A percentile compares a stretch with the other conserved stretches of the same genome.
phyloP scores from a whole-genome alignment of 805 yeast species.

The Zygosaccharomyces rouxii region DNA sequence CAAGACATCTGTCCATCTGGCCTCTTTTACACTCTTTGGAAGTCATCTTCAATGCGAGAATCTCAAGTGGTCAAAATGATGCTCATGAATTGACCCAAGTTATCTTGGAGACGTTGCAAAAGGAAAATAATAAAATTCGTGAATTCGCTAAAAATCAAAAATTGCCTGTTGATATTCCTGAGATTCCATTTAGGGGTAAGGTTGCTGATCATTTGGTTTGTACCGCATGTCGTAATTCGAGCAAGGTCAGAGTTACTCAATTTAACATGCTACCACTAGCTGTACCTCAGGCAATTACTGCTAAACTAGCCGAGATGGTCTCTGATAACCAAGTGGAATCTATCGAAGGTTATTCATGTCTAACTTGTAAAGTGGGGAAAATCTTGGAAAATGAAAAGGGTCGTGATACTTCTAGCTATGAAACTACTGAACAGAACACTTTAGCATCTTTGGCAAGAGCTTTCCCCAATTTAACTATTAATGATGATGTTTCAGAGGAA shows the following conservation, averaged over 20 bases:
- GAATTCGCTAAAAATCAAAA: slow-evolving; percentile 28
- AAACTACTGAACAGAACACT: slow-evolving; percentile 32
- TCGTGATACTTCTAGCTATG: slow-evolving; percentile 15
- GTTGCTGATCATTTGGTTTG: slow-evolving; percentile 67
- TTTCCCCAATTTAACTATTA: slow-evolving; percentile 44
- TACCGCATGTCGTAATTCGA: slow-evolving; percentile 55
- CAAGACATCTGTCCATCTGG: slow-evolving; percentile 68
- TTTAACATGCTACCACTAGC: slow-evolving; percentile 70
- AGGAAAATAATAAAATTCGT: slow-evolving; percentile 49
- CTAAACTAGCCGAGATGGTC: slow-evolving; percentile 51
- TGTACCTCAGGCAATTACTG: slow-evolving; percentile 54
- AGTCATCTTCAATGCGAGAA: slow-evolving; percentile 61
- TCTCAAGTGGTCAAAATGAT: slow-evolving; percentile 84
- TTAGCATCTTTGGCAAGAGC: slow-evolving; percentile 38
- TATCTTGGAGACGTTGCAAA: slow-evolving; percentile 69
- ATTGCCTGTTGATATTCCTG: slow-evolving; percentile 41
- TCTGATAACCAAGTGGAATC: slow-evolving; percentile 58
- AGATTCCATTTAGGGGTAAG: slow-evolving; percentile 70
- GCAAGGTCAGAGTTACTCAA: slow-evolving; percentile 54
- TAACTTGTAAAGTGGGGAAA: slow-evolving; percentile 55
- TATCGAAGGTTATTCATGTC: slow-evolving; percentile 75
- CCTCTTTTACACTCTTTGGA: slow-evolving; percentile 72
- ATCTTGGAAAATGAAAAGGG: slow-evolving; percentile 37
- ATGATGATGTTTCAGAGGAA: slow-evolving; percentile 58
- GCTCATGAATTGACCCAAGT: slow-evolving; percentile 90